Evolutionary conservation across 1,139 yeast genomes (phyloP), one percentile per base, ranked within the genome.

Genomic region (Candida dubliniensis): DNA sequence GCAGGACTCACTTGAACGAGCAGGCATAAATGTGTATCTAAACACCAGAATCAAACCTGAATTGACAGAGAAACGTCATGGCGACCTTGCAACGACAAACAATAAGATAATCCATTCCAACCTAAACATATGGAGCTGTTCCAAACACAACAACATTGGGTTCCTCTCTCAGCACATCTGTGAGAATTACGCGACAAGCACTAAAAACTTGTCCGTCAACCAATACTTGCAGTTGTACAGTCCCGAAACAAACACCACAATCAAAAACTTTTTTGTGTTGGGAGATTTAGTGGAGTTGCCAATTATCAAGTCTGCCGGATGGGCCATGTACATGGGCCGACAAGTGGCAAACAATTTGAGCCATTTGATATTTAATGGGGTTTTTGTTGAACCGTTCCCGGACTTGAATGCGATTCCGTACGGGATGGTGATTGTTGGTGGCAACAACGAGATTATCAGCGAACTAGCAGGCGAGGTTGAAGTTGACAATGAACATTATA

Each of bases 311-410:
- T 67, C 72, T 35, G 77, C 77, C 1, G 77, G 77, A 0, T 73
- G 77, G 77, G 77, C 77, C 4, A 61, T 70, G 57, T 71, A 67
- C 50, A 70, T 68, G 67, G 77, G 77, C 2, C 53, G 74, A 38
- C 69, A 62, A 46, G 67, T 60, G 1, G 76, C 77, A n/a, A 66
- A 68, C 48, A 73, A 73, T 45, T 54, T 72, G 32, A 57, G 63
- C 24, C 59, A 66, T 41, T 47, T 63, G 27, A 56, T 69, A 2
- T 56, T 66, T 41, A 68, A 68, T 23, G 41, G 34, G 4, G 49
- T 56, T 37, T 52, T 71, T 38, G 62, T 64, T 24, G 76, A 72
- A 50, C 64, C 68, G 0, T 58, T 66, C 45, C 71, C 74, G 1
- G 72, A 69, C 43, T 50, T 69, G 14, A 48, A 57, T 4, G 50